These are phyloP conservation scores for Herpetomonas tarakana DNA, from an alignment of 208 protist species.

Conservation along the genomic window DNA sequence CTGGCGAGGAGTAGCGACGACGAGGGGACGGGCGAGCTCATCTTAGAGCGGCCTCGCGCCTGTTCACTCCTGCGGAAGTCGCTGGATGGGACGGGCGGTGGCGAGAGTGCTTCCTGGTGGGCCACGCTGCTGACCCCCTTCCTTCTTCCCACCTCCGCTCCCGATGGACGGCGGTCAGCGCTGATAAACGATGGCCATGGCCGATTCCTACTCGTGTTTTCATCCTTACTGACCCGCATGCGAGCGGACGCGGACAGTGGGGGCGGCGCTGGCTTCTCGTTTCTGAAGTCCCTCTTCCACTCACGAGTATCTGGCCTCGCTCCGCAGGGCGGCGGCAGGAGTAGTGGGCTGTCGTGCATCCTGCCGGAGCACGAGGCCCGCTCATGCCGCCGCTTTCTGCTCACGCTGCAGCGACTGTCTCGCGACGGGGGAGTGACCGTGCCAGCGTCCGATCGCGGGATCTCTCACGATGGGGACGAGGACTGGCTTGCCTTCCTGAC, in stretches of 20 bases:
- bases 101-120: not conserved
- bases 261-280: not conserved
- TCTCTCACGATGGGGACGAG: not conserved
- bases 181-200: not conserved
- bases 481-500: conserved; percentile 30
- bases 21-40: no score
- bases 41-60: not conserved
- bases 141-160: not conserved
- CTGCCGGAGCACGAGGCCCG: no score
- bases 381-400: conserved; percentile 8
- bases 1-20: not conserved
- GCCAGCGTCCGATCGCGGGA: not conserved
- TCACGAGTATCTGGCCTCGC: not conserved
- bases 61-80: not conserved
- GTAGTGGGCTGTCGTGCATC: not conserved
- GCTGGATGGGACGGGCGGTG: not conserved
- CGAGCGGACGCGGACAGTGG: not conserved
- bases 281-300: not conserved
- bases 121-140: not conserved
- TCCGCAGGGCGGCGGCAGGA: not conserved
- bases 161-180: not conserved
- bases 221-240: not conserved
- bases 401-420: conserved; percentile 10
- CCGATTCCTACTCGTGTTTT: not conserved
- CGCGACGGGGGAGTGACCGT: not conserved